Base-by-base conservation (phyloP, 176 grass and related monocot species). In the Triticum timopheevii region DNA sequence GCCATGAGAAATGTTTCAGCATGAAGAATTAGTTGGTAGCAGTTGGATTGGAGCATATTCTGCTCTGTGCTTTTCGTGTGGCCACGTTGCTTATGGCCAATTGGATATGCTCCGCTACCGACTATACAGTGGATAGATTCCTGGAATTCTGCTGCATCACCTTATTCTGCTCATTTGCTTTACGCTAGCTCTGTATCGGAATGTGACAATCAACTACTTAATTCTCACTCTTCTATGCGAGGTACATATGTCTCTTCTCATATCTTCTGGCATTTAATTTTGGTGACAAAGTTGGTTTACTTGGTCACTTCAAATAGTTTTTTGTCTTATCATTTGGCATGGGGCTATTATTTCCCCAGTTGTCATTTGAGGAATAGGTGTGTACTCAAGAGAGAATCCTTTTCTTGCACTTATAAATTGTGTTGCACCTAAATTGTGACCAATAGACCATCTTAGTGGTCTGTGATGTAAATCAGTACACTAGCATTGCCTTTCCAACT, bases 81-180 rank as follows among this genome's bases (percentile, higher is more conserved):
- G 92, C 54, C 94, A 99, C 89, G 93, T 96, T 93, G 97, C 94
- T 16, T 96, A 99, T 82, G 97, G 96, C 80, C 97, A 99, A 88
- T 83, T 96, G 90, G 97, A 99, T 80, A 94, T 99, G 92, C 88
- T 94, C 61, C 80, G 79, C 30, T 94, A 93, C 80, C 75, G 80
- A 10, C 87, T 99, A 19, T 94, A 93, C 78, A 93, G 82, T 77
- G 92, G 97, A 82, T 69, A 86, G 73, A 87, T 99, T 65, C 94
- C 94, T 64, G 85, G 92, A 28, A 96, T 94, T 72, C 97, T 99
- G 39, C 87, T 93, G 79, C 94, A 99, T 83, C 97, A 99, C 82
- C 80, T 99, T 92, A 94, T 99, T 76, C 77, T 99, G 65, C 88
- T 99, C 50, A 91, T 99, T 85, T 99, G 94, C 82, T 99, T 96